These are phyloP conservation scores for Actinomortierella wolfii DNA, from an alignment of 371 early-diverging fungal species.

Conservation along the genomic window DNA sequence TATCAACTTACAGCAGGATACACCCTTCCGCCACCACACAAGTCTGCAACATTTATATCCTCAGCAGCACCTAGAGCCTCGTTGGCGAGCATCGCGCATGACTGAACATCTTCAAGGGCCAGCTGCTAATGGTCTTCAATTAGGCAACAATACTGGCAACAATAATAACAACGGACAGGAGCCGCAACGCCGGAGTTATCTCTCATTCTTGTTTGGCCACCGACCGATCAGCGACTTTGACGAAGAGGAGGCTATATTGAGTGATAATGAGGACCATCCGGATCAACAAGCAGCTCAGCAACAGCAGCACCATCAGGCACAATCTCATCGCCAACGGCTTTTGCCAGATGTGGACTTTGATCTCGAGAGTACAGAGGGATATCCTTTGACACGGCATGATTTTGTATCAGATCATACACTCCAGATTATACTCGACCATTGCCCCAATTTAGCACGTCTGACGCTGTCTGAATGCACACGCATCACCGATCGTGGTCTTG, in stretches of 20 bases:
- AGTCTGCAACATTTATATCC: no score
- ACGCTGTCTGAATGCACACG: slow-evolving; percentile 38
- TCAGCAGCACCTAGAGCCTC: no score
- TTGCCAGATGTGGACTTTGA: neutral
- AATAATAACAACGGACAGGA: no score
- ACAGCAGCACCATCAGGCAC: slow-evolving; percentile 2
- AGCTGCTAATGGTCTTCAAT: no score
- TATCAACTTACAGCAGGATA: slow-evolving; percentile 40
- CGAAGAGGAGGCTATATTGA: no score
- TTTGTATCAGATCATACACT: slow-evolving; percentile 27
- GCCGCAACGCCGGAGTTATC: no score
- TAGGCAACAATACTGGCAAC: no score
- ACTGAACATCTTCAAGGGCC: no score
- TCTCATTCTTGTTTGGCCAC: no score
- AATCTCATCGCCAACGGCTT: slow-evolving; percentile 2
- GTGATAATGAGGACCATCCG: no score
- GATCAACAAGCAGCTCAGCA: neutral
- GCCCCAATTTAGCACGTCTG: slow-evolving; percentile 33
- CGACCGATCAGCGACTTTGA: no score
- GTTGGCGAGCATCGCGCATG: no score
- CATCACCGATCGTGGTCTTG: slow-evolving; percentile 33
- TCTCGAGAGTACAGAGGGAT: neutral
- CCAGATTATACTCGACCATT: slow-evolving; percentile 23
- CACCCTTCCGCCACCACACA: slow-evolving; percentile 9
- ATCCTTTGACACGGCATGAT: slow-evolving; percentile 9